A percentile compares a stretch with the other conserved stretches of the same genome.
Conservation (phyloP, 2,329 filamentous ascomycete species). For the Periconia macrospinosa region DNA sequence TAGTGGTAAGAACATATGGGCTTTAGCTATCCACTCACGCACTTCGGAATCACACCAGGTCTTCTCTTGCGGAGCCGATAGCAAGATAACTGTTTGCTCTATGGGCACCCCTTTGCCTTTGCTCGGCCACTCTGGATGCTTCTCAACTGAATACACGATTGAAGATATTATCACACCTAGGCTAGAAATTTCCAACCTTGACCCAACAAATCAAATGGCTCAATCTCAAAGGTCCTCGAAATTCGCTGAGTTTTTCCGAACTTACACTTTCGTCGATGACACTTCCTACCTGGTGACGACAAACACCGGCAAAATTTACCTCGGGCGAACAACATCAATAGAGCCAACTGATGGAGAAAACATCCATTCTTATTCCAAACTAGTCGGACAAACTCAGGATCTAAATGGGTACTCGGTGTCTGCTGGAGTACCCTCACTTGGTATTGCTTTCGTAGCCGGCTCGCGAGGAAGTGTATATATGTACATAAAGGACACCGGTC, state of each 20-base stretch:
- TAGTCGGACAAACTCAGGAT: slow-evolving; percentile 37
- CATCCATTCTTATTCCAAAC: slow-evolving; percentile 21
- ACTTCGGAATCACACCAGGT: slow-evolving; percentile 14
- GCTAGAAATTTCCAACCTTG: not conserved
- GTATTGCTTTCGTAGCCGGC: slow-evolving; percentile 51
- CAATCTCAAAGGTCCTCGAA: slow-evolving; percentile 22
- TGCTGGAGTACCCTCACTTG: slow-evolving; percentile 38
- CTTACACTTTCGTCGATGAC: slow-evolving; percentile 65
- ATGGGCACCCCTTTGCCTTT: not conserved
- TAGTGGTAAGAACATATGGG: slow-evolving; percentile 90
- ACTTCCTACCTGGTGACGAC: slow-evolving; percentile 61
- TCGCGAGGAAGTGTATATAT: slow-evolving; percentile 47
- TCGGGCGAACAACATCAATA: slow-evolving; percentile 27
- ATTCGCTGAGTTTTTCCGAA: slow-evolving; percentile 52
- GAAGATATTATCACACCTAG: slow-evolving; percentile 11
- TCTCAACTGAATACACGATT: slow-evolving; percentile 28
- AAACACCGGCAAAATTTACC: slow-evolving; percentile 59
- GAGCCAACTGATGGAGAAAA: not conserved
- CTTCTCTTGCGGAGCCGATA: slow-evolving; percentile 75
- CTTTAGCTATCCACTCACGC: slow-evolving; percentile 38
- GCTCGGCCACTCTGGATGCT: not conserved
- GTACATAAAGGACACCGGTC: slow-evolving; percentile 27
- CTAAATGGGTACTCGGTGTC: slow-evolving; percentile 54
- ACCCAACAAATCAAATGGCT: not conserved
- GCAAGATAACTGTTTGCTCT: slow-evolving; percentile 52